Conservation (phyloP, 2,329 filamentous ascomycete species). For the Volutella citrinella region DNA sequence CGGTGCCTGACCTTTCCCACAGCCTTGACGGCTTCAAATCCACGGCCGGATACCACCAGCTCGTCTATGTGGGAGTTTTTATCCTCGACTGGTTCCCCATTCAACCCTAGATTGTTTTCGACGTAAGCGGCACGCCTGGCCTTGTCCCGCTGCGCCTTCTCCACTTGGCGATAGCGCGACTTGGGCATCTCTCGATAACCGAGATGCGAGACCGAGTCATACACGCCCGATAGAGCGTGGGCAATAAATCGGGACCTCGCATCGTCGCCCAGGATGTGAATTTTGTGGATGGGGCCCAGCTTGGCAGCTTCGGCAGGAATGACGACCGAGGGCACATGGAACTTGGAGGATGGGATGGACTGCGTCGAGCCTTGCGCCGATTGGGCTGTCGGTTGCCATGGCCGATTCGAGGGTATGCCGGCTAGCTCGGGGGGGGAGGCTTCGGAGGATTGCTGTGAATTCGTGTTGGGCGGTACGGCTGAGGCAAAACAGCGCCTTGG, state of each 20-base stretch:
- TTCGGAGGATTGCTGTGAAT: slow-evolving; percentile 20
- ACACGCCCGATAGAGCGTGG: slow-evolving; percentile 38
- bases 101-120: slow-evolving; percentile 19
- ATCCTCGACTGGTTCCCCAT: slow-evolving; percentile 11
- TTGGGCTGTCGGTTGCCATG: slow-evolving; percentile 15
- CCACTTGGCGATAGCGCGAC: slow-evolving; percentile 30
- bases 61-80: slow-evolving; percentile 60
- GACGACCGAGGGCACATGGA: slow-evolving; percentile 35
- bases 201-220: slow-evolving; percentile 38
- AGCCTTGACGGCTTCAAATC: slow-evolving; percentile 54
- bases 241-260: slow-evolving; percentile 39
- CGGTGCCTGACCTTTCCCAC: slow-evolving; percentile 62
- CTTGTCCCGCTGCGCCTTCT: slow-evolving; percentile 18
- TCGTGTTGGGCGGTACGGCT: slow-evolving; percentile 23
- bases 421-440: slow-evolving; percentile 19
- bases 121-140: slow-evolving; percentile 14
- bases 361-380: slow-evolving; percentile 12
- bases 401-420: slow-evolving; percentile 13
- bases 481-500: slow-evolving; percentile 30
- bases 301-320: slow-evolving; percentile 30
- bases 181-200: slow-evolving; percentile 23
- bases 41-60: slow-evolving; percentile 62
- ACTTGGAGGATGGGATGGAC: slow-evolving; percentile 19
- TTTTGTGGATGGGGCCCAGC: slow-evolving; percentile 34
- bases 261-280: slow-evolving; percentile 41